These are phyloP conservation scores for Baorangia bicolor DNA, from an alignment of 768 basidiomycete species.

Conservation along the genomic window DNA sequence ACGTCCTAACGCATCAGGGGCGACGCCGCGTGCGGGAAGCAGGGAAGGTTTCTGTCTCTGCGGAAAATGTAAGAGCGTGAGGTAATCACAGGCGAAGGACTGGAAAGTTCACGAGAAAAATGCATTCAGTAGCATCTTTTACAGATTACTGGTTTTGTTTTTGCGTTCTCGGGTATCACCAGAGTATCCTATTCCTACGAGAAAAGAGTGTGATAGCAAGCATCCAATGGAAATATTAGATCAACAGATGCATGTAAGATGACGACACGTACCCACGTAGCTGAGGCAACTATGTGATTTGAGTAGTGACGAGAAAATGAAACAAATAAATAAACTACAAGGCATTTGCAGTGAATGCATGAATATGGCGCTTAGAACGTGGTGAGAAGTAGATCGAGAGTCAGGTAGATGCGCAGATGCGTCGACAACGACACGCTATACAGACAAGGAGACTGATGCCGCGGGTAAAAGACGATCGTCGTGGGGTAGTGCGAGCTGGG, in stretches of 20 bases:
- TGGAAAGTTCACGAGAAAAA: no score
- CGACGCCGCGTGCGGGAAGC: no score
- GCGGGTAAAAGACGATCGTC: neutral
- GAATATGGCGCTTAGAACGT: neutral
- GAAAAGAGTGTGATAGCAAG: no score
- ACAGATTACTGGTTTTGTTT: no score
- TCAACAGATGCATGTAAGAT: neutral
- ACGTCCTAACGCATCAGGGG: no score
- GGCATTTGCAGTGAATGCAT: neutral
- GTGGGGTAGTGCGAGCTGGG: neutral
- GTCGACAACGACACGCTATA: neutral
- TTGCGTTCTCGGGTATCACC: no score
- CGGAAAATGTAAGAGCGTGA: no score
- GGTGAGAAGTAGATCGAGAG: neutral
- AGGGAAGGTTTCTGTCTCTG: no score
- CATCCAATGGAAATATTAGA: neutral
- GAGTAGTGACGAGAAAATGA: no score
- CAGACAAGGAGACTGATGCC: neutral
- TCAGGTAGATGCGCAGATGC: neutral
- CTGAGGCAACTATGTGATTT: neutral
- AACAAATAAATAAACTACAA: neutral
- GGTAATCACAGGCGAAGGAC: no score
- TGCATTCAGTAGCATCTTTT: no score
- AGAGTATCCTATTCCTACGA: no score
- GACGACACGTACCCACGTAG: neutral